Evolutionary conservation across 768 basidiomycete species (phyloP).

Genomic region (Coprinopsis strossmayeri): DNA sequence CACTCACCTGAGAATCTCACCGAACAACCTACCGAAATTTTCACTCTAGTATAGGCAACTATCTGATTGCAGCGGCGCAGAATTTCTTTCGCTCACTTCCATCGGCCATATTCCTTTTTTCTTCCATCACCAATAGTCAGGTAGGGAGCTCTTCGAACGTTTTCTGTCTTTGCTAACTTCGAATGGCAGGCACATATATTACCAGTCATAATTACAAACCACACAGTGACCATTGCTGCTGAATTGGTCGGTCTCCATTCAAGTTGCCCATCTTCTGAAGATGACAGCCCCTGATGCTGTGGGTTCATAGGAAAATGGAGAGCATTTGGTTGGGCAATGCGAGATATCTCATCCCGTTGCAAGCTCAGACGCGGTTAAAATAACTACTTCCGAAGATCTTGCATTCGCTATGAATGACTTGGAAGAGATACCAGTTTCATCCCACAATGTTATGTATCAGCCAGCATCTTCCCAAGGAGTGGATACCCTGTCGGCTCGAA

Average conservation of each 20-base stretch:
- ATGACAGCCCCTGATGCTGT: background rate
- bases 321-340: slow-evolving; percentile 83
- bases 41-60: slow-evolving; percentile 72
- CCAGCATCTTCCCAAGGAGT: slow-evolving; percentile 43
- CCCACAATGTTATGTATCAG: slow-evolving; percentile 63
- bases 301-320: slow-evolving; percentile 58
- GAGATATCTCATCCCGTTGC: slow-evolving; percentile 78
- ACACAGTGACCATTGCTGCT: slow-evolving; percentile 92
- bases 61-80: slow-evolving; percentile 84
- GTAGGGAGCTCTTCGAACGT: slow-evolving; percentile 23
- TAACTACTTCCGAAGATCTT: slow-evolving; percentile 41
- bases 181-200: slow-evolving; percentile 61
- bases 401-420: slow-evolving; percentile 33
- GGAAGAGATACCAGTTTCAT: slow-evolving; percentile 5
- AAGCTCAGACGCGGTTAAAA: slow-evolving; percentile 21
- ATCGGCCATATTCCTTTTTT: slow-evolving; percentile 90
- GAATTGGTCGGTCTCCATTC: slow-evolving; percentile 53
- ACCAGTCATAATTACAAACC: slow-evolving; percentile 89
- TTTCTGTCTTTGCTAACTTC: background rate
- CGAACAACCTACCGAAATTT: too few species aligned
- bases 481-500: slow-evolving; percentile 57
- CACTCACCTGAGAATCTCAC: background rate
- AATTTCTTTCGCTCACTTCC: slow-evolving; percentile 90
- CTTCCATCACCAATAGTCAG: slow-evolving; percentile 82
- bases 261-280: background rate